phyloP scores from a whole-genome alignment of 768 basidiomycete genomes.

The Xanthoconium stramineum region DNA sequence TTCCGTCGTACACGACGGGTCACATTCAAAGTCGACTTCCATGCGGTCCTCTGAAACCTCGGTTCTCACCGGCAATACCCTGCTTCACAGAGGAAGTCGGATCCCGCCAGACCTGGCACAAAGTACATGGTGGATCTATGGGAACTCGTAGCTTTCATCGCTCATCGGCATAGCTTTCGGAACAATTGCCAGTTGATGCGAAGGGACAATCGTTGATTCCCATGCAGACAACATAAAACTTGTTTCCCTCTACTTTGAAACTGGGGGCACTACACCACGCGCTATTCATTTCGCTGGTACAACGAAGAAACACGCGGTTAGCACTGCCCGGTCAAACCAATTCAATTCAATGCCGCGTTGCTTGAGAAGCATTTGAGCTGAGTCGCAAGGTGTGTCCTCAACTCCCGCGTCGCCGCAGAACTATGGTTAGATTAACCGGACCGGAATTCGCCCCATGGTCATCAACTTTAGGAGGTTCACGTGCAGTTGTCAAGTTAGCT shows the following conservation, averaged over 20 bases:
- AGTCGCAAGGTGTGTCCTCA: background rate
- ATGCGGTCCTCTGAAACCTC: background rate
- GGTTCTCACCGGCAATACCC: constrained; percentile 7
- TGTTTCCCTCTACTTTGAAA: constrained; percentile 2
- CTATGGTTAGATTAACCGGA: background rate
- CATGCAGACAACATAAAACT: constrained; percentile 6
- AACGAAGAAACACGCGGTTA: background rate
- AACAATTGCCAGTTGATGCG: background rate
- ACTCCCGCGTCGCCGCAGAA: background rate
- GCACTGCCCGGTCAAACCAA: background rate
- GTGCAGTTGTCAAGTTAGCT: background rate
- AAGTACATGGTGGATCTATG: constrained; percentile 1
- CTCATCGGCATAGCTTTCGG: no score
- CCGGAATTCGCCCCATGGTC: background rate
- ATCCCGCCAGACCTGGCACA: background rate
- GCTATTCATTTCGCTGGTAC: constrained; percentile 2
- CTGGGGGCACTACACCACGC: background rate
- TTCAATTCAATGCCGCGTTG: background rate
- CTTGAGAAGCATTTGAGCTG: background rate
- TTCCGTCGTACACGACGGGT: background rate
- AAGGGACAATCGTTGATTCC: background rate
- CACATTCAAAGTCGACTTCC: constrained; percentile 1
- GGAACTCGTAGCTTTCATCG: background rate
- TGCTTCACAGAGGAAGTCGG: background rate
- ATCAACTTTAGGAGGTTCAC: background rate